These are phyloP conservation scores for Pestalotiopsis sp. DNA, from an alignment of 2,329 filamentous ascomycete genomes.

Conservation along the genomic window DNA sequence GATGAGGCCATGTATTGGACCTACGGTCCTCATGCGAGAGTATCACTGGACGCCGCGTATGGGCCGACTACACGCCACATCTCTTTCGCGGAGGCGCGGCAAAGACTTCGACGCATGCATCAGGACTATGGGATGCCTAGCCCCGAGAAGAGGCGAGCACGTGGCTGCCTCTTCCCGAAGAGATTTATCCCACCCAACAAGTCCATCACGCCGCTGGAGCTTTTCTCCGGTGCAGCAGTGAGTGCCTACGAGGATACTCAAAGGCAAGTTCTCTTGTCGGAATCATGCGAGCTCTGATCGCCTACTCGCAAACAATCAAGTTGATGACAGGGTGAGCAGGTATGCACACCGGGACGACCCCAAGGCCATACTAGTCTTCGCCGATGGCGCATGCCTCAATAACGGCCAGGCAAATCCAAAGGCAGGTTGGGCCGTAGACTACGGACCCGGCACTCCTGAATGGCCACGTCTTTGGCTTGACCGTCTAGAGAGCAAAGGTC, in stretches of 20 bases:
- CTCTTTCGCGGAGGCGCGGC: too few species aligned
- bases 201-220: constrained; percentile 24
- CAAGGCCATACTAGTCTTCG: constrained; percentile 41
- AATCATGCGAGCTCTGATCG: too few species aligned
- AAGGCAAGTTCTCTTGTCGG: too few species aligned
- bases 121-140: too few species aligned
- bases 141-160: constrained; percentile 25
- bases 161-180: constrained; percentile 33
- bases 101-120: too few species aligned
- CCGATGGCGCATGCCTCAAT: constrained; percentile 47
- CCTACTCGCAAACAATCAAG: too few species aligned
- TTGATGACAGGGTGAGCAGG: too few species aligned
- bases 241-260: too few species aligned
- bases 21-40: too few species aligned
- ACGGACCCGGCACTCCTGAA: constrained; percentile 18
- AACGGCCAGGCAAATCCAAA: constrained; percentile 40
- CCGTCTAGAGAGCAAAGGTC: constrained; percentile 47
- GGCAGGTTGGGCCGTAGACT: constrained; percentile 44
- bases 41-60: too few species aligned
- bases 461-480: constrained; percentile 22
- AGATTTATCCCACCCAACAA: constrained; percentile 31
- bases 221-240: constrained; percentile 24
- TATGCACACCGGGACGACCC: constrained; percentile 28
- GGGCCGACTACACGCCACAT: too few species aligned
- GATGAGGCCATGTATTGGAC: too few species aligned